A percentile compares a stretch with the other conserved stretches of the same genome.
These are phyloP conservation scores for Hyaloperonospora arabidopsidis DNA, from an alignment of 352 stramenopile species.

Conservation along the genomic window DNA sequence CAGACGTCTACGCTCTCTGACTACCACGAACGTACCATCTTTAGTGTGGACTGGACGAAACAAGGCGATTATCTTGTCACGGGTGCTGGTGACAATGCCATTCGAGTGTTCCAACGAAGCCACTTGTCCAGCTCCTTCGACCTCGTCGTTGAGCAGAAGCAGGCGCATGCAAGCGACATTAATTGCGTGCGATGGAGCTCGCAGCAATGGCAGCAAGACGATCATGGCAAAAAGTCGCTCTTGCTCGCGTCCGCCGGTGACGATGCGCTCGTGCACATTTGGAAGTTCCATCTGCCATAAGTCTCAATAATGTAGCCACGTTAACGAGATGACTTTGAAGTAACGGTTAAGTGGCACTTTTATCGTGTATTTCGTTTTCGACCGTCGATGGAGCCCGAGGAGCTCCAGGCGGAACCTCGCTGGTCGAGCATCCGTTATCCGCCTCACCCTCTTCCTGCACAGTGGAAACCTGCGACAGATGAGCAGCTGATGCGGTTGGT, in stretches of 20 bases:
- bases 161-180: conserved; percentile 63
- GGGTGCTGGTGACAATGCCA: conserved; percentile 85
- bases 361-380: neutral
- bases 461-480: conserved; percentile 45
- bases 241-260: conserved; percentile 61
- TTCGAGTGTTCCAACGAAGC: conserved; percentile 72
- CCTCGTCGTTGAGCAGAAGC: conserved; percentile 50
- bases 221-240: conserved; percentile 26
- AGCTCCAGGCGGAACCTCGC: conserved; percentile 55
- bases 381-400: conserved; percentile 26
- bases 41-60: conserved; percentile 89
- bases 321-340: neutral
- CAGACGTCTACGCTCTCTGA: conserved; percentile 71
- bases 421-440: conserved; percentile 55
- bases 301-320: conserved; percentile 16
- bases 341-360: conserved; percentile 5
- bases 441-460: conserved; percentile 17
- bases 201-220: conserved; percentile 17
- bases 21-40: conserved; percentile 87
- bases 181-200: conserved; percentile 80
- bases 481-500: conserved; percentile 57
- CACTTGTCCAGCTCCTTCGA: conserved; percentile 37
- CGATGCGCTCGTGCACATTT: conserved; percentile 58
- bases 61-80: conserved; percentile 85
- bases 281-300: conserved; percentile 43